Evolutionary conservation across 495 filamentous ascomycete species (phyloP).

Genomic region (Copromyces sp.): DNA sequence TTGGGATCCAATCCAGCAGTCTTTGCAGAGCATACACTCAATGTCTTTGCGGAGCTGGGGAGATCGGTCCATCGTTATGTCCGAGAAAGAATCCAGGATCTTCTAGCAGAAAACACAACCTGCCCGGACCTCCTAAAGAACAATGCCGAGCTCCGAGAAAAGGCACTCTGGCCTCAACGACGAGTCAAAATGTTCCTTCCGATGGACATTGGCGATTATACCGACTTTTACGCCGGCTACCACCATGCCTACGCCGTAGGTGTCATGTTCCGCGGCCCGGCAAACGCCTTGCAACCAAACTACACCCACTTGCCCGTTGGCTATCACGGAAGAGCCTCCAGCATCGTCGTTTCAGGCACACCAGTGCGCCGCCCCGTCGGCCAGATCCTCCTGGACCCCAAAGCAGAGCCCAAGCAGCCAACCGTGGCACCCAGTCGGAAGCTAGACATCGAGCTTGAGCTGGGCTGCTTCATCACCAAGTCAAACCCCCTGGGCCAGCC

Average conservation of each 20-base stretch:
- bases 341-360: conserved; percentile 68
- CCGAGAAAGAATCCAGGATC: conserved; percentile 59
- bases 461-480: conserved; percentile 70
- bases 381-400: conserved; percentile 62
- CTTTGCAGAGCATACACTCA: conserved; percentile 62
- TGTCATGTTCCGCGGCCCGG: conserved; percentile 68
- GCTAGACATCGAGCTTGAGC: conserved; percentile 81
- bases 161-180: conserved; percentile 39
- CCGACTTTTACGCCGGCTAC: conserved; percentile 90
- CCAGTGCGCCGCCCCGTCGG: conserved; percentile 67
- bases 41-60: conserved; percentile 73
- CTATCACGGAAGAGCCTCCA: conserved; percentile 77
- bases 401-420: conserved; percentile 46
- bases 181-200: conserved; percentile 67
- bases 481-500: conserved; percentile 56
- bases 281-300: conserved; percentile 77
- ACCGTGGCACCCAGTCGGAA: conserved; percentile 52
- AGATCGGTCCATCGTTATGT: conserved; percentile 60
- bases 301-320: conserved; percentile 86
- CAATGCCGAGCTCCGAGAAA: conserved; percentile 19
- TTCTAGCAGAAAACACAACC: conserved; percentile 50
- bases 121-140: conserved; percentile 23
- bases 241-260: conserved; percentile 83
- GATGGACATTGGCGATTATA: conserved; percentile 88
- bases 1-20: conserved; percentile 48